phyloP scores from a whole-genome alignment of 176 grass and related monocot species.

The Phoenix dactylifera region DNA sequence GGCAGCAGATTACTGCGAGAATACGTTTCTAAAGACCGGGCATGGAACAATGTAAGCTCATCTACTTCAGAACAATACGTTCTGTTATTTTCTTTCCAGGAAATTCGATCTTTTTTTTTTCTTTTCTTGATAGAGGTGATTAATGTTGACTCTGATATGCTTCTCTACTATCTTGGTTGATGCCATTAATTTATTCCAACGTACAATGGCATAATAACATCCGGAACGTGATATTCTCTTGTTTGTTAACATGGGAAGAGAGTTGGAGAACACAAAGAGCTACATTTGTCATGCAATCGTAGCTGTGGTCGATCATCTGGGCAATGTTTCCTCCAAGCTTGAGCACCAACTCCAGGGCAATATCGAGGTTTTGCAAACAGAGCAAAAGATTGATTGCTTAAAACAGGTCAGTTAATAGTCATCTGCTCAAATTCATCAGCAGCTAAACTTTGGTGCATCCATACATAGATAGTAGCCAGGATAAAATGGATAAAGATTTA shows the following conservation, averaged over 20 bases:
- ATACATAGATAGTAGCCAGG: too few species aligned
- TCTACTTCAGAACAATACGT: neutral
- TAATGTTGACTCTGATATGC: too few species aligned
- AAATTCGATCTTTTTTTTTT: neutral
- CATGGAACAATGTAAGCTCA: conserved; percentile 51
- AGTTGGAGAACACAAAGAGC: conserved; percentile 64
- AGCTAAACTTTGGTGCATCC: too few species aligned
- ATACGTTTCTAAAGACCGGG: conserved; percentile 48
- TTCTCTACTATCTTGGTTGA: too few species aligned
- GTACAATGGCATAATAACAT: too few species aligned
- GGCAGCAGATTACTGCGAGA: conserved; percentile 70
- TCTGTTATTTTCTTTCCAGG: neutral
- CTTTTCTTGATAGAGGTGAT: too few species aligned
- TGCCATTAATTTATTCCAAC: too few species aligned
- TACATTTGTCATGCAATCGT: conserved; percentile 77
- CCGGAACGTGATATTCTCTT: neutral
- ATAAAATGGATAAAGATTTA: too few species aligned
- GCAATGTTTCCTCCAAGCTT: conserved; percentile 79
- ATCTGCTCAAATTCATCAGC: too few species aligned
- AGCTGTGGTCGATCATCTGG: conserved; percentile 77
- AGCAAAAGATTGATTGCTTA: conserved; percentile 56
- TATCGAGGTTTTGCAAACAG: conserved; percentile 35
- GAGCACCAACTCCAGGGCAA: conserved; percentile 44
- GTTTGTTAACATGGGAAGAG: conserved; percentile 16
- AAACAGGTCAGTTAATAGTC: conserved; percentile 38